phyloP scores from a whole-genome alignment of 441 rosid genomes.

The Mallotus japonicus region DNA sequence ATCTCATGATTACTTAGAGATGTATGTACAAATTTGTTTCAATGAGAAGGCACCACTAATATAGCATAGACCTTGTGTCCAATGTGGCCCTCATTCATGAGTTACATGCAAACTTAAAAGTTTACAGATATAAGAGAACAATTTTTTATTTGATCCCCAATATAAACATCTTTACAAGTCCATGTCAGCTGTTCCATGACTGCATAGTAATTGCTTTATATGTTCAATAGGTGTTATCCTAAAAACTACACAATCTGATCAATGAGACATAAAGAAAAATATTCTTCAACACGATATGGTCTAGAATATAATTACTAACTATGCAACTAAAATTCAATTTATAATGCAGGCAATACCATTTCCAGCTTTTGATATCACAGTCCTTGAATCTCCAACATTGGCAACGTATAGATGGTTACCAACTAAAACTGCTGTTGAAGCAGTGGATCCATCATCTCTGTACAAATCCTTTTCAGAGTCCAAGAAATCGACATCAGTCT shows the following conservation, averaged over 20 bases:
- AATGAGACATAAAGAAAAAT: not conserved
- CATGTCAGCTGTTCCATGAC: not conserved
- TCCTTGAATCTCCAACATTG: conserved; percentile 96
- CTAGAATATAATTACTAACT: not conserved
- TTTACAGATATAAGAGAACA: not conserved
- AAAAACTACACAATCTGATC: not conserved
- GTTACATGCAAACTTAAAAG: not conserved
- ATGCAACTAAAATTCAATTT: not conserved
- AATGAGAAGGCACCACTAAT: not conserved
- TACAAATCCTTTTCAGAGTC: conserved; percentile 82
- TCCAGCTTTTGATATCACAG: conserved; percentile 87
- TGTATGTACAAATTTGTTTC: not conserved
- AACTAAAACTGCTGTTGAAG: conserved; percentile 89
- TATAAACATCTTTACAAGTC: not conserved
- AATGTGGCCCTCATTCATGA: not conserved
- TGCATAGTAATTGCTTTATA: not conserved
- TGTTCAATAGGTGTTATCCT: not conserved
- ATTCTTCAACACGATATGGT: not conserved
- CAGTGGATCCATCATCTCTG: conserved; percentile 98
- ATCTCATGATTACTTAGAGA: not conserved
- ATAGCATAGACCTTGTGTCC: not conserved
- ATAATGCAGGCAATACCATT: conserved; percentile 49
- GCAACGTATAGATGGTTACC: conserved; percentile 96
- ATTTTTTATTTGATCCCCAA: not conserved
- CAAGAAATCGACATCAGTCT: conserved; percentile 80